Conservation (phyloP, 1,284 basidiomycete genomes). For the Trametes sp. region DNA sequence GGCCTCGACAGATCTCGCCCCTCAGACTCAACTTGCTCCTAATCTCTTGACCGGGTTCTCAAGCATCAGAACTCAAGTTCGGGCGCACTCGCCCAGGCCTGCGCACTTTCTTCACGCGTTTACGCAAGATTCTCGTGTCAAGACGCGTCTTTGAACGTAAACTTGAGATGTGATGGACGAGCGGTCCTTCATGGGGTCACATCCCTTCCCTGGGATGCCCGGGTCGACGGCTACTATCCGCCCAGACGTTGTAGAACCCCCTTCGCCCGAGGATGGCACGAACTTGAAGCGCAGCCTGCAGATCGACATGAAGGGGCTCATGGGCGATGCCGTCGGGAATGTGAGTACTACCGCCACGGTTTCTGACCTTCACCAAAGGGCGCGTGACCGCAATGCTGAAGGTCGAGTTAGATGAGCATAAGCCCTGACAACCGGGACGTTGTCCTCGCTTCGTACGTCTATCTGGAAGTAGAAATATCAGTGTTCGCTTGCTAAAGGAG, state of each 20-base stretch:
- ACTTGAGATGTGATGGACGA: conserved; percentile 32
- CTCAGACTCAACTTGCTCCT: neutral
- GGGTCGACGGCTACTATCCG: conserved; percentile 29
- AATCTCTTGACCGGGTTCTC: neutral
- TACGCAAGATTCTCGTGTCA: conserved; percentile 16
- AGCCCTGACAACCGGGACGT: conserved; percentile 82
- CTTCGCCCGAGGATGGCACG: conserved; percentile 45
- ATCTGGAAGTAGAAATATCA: no score
- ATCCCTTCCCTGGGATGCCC: conserved; percentile 26
- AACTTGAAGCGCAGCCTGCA: conserved; percentile 65
- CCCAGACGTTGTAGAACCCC: conserved; percentile 21
- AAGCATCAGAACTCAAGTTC: neutral
- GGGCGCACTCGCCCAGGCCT: neutral
- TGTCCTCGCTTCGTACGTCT: conserved; percentile 77
- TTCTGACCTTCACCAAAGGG: neutral
- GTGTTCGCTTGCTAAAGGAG: no score
- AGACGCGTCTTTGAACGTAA: conserved; percentile 13
- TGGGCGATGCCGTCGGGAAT: conserved; percentile 85
- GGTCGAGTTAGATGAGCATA: conserved; percentile 71
- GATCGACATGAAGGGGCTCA: conserved; percentile 79
- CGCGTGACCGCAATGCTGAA: neutral
- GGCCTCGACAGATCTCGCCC: neutral
- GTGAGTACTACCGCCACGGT: conserved; percentile 51
- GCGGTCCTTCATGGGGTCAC: conserved; percentile 21
- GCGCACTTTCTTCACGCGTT: neutral